Conservation (phyloP, 257 asterid genomes). For the Gentiana dahurica region DNA sequence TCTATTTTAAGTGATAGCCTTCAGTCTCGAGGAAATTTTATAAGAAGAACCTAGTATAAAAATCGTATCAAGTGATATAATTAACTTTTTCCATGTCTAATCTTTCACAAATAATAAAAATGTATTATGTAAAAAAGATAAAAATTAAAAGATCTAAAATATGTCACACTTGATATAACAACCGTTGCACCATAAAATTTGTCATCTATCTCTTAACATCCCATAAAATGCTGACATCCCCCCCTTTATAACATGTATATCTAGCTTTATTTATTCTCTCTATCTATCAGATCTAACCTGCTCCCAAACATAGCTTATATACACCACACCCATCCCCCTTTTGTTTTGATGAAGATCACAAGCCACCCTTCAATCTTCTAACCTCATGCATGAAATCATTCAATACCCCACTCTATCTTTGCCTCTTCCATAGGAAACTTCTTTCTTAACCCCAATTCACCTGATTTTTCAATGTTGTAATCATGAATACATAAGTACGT, state of each 20-base stretch:
- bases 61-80: neutral
- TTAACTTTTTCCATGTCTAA: slow-evolving; percentile 1
- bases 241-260: slow-evolving; percentile 1
- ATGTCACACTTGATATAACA: no score
- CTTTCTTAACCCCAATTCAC: slow-evolving; percentile 16
- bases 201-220: neutral
- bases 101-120: neutral
- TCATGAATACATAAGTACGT: neutral
- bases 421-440: slow-evolving; percentile 44
- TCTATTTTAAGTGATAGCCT: no score
- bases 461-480: neutral
- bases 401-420: slow-evolving; percentile 26
- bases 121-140: no score
- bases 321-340: neutral
- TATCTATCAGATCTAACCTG: slow-evolving; percentile 28
- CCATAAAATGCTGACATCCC: no score
- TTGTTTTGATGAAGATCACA: slow-evolving; percentile 69
- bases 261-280: slow-evolving; percentile 33
- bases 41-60: no score
- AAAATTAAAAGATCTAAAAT: no score
- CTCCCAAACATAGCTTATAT: slow-evolving; percentile 19
- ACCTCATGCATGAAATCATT: slow-evolving; percentile 72
- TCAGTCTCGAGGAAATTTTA: no score
- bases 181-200: no score
- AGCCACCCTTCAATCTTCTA: slow-evolving; percentile 31